Base-by-base conservation (phyloP, 2,329 filamentous ascomycete species). In the Alternaria sp. region DNA sequence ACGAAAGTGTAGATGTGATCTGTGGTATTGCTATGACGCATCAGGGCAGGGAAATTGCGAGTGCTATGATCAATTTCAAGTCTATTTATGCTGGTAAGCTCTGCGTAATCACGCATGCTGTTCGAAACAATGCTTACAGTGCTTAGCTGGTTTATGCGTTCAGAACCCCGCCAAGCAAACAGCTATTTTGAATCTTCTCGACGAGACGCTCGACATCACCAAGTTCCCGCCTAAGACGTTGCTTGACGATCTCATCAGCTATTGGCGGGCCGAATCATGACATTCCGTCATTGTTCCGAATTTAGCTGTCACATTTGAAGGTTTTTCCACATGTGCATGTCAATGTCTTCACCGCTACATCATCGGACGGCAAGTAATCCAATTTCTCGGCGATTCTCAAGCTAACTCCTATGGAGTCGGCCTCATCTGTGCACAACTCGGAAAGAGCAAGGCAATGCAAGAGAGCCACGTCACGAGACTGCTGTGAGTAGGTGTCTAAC, bases 11-110 rank as follows among this genome's bases (percentile, higher is more conserved):
- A 5, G 79, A 81, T 42, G 78, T 73, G 0, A 82, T 85, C 23
- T 82, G 80, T 49, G 83, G 83, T 1, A 82, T 85, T 48, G 82
- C 82, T 0, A 75, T 81, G 68, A 80, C 79, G 51, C 64, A 68
- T 48, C 70, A 74, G 39, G 63, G 58, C 17, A 68, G 64, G 29
- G 67, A 75, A 36, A 44, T 72, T 24, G 60, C 67, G 0, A 72
- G 69, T 41, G 69, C 72, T 4, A 73, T 73, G 58, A 52, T 70
- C 8, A 68, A 74, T 29, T 65, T 69, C 33, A 67, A 71, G 31
- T 68, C 72, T 7, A 45, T 75, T 6, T 75, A 74, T 58, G 71
- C 67, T 51, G 72, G 72, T 75, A 54, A 61, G 72, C 59, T 13
- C 17, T 2, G 21, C 0, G 4, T 24, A 5, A 6, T 17, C 13